phyloP scores from a whole-genome alignment of 1,284 basidiomycete genomes.

The Trichosporon sp. region DNA sequence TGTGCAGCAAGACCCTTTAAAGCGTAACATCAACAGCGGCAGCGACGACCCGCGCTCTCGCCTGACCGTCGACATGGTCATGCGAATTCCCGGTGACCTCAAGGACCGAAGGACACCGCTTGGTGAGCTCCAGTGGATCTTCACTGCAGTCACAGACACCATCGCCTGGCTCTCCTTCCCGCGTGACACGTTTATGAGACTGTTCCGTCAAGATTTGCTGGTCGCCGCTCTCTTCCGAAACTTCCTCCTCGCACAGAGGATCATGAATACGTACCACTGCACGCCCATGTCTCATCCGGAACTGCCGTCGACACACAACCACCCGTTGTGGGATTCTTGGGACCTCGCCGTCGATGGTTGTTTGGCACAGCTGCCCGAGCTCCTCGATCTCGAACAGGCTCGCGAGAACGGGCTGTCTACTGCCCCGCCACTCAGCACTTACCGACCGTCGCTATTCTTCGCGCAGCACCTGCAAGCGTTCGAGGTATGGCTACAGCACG shows the following conservation, averaged over 20 bases:
- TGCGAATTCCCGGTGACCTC: constrained; percentile 93
- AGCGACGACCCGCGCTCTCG: constrained; percentile 52
- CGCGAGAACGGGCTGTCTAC: constrained; percentile 51
- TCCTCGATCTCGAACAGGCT: constrained; percentile 67
- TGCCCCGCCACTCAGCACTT: constrained; percentile 58
- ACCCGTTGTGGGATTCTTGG: constrained; percentile 96
- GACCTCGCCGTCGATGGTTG: constrained; percentile 97
- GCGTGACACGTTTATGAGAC: constrained; percentile 85
- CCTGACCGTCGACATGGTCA: constrained; percentile 85
- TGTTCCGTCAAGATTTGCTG: constrained; percentile 93
- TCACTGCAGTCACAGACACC: constrained; percentile 97
- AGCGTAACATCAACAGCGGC: constrained; percentile 66
- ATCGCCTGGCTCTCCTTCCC: constrained; percentile 99
- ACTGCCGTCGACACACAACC: constrained; percentile 91
- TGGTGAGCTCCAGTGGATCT: constrained; percentile 99
- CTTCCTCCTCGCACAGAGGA: constrained; percentile 92
- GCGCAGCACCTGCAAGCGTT: constrained; percentile 96
- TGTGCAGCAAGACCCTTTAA: constrained; percentile 80
- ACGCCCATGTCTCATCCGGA: constrained; percentile 92
- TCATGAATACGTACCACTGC: constrained; percentile 98
- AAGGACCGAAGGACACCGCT: constrained; percentile 94
- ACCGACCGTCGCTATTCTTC: constrained; percentile 92
- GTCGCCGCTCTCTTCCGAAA: constrained; percentile 96
- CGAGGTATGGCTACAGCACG: constrained; percentile 95
- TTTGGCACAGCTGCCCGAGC: constrained; percentile 83